Conservation (phyloP, 805 yeast species). For the Isabelozyma gotoi region DNA sequence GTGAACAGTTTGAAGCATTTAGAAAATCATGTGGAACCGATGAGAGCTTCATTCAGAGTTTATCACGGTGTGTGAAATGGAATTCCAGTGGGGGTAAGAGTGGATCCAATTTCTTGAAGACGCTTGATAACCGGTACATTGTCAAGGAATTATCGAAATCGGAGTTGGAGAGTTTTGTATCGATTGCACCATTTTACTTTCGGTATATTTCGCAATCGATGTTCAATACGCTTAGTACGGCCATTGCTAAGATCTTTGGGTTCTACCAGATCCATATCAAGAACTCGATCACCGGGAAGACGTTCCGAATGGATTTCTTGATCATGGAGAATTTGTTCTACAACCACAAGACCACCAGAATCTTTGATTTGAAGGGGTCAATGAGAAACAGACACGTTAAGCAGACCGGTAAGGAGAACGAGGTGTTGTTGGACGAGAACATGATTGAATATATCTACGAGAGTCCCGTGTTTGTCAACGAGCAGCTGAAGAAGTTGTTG, state of each 20-base stretch:
- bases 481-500: slow-evolving; percentile 81
- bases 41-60: slow-evolving; percentile 78
- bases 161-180: slow-evolving; percentile 90
- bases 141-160: slow-evolving; percentile 84
- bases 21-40: slow-evolving; percentile 79
- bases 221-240: slow-evolving; percentile 93
- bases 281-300: slow-evolving; percentile 71
- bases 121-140: slow-evolving; percentile 85
- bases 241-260: slow-evolving; percentile 91
- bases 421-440: slow-evolving; percentile 91
- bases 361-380: slow-evolving; percentile 95
- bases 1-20: slow-evolving; percentile 96
- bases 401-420: slow-evolving; percentile 93
- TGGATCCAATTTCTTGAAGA: slow-evolving; percentile 90
- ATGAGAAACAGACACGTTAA: slow-evolving; percentile 97
- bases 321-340: slow-evolving; percentile 96
- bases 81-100: slow-evolving; percentile 95
- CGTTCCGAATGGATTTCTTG: slow-evolving; percentile 82
- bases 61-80: slow-evolving; percentile 94
- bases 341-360: slow-evolving; percentile 74
- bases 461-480: slow-evolving; percentile 90
- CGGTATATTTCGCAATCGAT: slow-evolving; percentile 94
- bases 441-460: slow-evolving; percentile 98
- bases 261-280: slow-evolving; percentile 91
- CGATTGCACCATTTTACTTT: slow-evolving; percentile 95